Evolutionary conservation across 805 yeast species (phyloP).

Genomic region (Ascoidea rubescens): DNA sequence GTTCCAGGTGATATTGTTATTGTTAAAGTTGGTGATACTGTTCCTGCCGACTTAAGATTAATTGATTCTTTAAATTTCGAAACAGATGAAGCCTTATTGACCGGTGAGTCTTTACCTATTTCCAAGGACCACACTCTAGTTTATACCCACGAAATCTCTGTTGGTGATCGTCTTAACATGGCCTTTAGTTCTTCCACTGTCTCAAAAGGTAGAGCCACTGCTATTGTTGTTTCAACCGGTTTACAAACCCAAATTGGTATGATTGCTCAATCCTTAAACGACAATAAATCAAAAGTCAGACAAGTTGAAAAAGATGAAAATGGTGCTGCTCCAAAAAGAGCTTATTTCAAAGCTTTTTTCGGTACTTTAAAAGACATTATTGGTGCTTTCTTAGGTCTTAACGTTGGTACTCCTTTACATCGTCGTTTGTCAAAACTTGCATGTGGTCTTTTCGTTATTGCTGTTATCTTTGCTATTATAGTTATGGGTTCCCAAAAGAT

Average conservation of each 20-base stretch:
- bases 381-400: slow-evolving; percentile 63
- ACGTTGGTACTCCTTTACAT: slow-evolving; percentile 73
- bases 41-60: slow-evolving; percentile 62
- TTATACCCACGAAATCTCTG: slow-evolving; percentile 31
- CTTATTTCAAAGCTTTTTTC: slow-evolving; percentile 30
- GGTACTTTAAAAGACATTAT: slow-evolving; percentile 38
- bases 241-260: slow-evolving; percentile 60
- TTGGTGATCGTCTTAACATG: slow-evolving; percentile 65
- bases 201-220: slow-evolving; percentile 62
- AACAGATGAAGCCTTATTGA: slow-evolving; percentile 53
- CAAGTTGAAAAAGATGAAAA: slow-evolving; percentile 28
- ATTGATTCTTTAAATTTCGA: slow-evolving; percentile 48
- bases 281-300: slow-evolving; percentile 24
- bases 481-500: slow-evolving; percentile 79
- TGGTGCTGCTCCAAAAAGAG: slow-evolving; percentile 27
- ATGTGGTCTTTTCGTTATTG: slow-evolving; percentile 52
- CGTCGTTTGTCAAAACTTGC: slow-evolving; percentile 68
- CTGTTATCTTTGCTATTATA: slow-evolving; percentile 75
- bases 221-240: slow-evolving; percentile 57
- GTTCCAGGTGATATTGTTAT: slow-evolving; percentile 64
- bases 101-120: slow-evolving; percentile 59
- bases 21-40: slow-evolving; percentile 57
- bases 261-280: slow-evolving; percentile 47
- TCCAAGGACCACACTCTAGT: slow-evolving; percentile 32
- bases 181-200: slow-evolving; percentile 58